Evolutionary conservation across 495 filamentous ascomycete species (phyloP), one percentile per base, ranked within the genome.

Genomic region (Penicillium riverlandense): DNA sequence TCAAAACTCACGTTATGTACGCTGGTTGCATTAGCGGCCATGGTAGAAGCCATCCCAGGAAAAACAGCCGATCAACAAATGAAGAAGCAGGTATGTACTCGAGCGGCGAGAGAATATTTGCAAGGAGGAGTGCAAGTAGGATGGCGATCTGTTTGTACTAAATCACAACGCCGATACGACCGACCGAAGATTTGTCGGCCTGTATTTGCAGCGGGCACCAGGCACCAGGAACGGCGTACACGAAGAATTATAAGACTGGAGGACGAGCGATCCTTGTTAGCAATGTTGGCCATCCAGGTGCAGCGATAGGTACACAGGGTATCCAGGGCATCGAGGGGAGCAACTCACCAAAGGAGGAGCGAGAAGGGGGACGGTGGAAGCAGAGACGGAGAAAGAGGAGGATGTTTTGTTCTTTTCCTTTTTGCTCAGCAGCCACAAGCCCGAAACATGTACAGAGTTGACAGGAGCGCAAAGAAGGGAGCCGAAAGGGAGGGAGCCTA

Each of bases 41-140:
- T 71, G 16, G 63, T 55, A 42, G 63, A 67, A 52, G 64, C 57
- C 69, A 71, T 70, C 41, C 53, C 57, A 63, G 43, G 43, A 45
- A 45, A 22, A 22, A 14, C 22, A 37, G 29, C 12, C 40, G 49
- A 52, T 54, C 43, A 47, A 49, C 35, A 31, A 13, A 44, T 42
- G 9, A 42, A 38, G 43, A 35, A 39, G 45, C 49, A 44, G 50
- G 45, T 65, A 61, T 61, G 59, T 67, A 59, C 50, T 61, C 52
- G 44, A 44, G 41, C 40, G 46, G 41, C 29, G 43, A 43, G 35
- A 29, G 47, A 50, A 11, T 55, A 58, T 54, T 56, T 52, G 51
- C 41, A 52, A 41, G 32, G 28, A 35, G 35, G 28, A 35, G 35
- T 41, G 48, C 44, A 41, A 52, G 45, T 15, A 27, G 35, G 28